phyloP scores from a whole-genome alignment of 225 moss, liverwort and hornwort species.

The Marchantia paleacea region DNA sequence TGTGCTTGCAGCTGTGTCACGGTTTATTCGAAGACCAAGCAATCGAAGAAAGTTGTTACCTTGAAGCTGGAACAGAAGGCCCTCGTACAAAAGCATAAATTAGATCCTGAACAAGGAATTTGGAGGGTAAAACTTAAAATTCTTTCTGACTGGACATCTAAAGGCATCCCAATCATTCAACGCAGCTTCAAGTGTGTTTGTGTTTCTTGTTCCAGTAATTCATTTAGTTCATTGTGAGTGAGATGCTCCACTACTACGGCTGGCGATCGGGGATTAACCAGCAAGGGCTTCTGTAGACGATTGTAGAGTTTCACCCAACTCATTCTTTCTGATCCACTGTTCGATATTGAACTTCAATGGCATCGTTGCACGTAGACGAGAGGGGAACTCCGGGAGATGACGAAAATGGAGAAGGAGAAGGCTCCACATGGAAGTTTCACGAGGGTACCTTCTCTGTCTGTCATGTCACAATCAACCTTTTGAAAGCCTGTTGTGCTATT shows the following conservation, averaged over 20 bases:
- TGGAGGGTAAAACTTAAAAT: slow-evolving; percentile 31
- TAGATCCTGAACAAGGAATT: slow-evolving; percentile 27
- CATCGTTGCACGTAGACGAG: slow-evolving; percentile 36
- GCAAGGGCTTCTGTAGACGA: not conserved
- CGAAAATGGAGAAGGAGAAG: slow-evolving; percentile 42
- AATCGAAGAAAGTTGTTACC: slow-evolving; percentile 51
- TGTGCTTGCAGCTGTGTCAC: slow-evolving; percentile 46
- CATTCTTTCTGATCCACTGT: not conserved
- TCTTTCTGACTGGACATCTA: not conserved
- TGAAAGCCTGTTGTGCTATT: not conserved
- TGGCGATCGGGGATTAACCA: too few relatives aligned
- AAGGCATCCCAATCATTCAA: not conserved
- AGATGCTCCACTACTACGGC: not conserved
- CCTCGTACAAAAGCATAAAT: slow-evolving; percentile 43
- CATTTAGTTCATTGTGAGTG: not conserved
- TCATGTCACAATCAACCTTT: not conserved
- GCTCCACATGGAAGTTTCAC: slow-evolving; percentile 67
- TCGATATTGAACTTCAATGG: not conserved
- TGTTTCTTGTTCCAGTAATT: not conserved
- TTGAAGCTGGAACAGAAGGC: slow-evolving; percentile 44
- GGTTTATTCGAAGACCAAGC: slow-evolving; percentile 58
- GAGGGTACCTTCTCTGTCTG: slow-evolving; percentile 24
- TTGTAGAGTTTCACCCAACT: not conserved
- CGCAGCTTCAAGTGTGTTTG: not conserved
- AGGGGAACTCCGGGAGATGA: slow-evolving; percentile 52